phyloP scores from a whole-genome alignment of 306 rosid species.

The Lathyrus sativus region DNA sequence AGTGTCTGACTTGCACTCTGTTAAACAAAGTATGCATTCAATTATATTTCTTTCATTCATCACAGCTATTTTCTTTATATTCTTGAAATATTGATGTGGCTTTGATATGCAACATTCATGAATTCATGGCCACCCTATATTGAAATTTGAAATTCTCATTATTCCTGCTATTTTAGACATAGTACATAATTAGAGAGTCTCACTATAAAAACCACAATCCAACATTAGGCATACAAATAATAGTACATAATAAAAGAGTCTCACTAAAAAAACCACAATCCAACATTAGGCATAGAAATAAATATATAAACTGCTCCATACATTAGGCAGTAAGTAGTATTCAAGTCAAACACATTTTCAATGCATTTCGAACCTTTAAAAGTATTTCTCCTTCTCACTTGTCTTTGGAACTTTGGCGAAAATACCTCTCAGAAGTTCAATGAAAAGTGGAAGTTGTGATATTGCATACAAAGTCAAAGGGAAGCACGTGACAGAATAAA shows the following conservation, averaged over 20 bases:
- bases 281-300: neutral
- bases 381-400: conserved; percentile 14
- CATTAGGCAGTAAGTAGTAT: neutral
- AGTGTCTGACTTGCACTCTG: too few relatives aligned
- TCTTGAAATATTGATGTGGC: neutral
- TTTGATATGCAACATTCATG: too few relatives aligned
- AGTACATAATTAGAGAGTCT: neutral
- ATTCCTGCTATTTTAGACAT: neutral
- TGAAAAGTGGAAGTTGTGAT: conserved; percentile 52
- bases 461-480: conserved; percentile 49
- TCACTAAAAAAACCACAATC: conserved; percentile 4
- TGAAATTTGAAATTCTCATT: too few relatives aligned
- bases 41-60: neutral
- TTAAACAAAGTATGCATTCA: too few relatives aligned
- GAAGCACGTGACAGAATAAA: conserved; percentile 44
- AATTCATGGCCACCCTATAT: too few relatives aligned
- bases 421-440: conserved; percentile 49
- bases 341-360: neutral
- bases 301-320: neutral
- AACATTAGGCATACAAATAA: too few relatives aligned
- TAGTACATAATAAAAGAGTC: conserved; percentile 4
- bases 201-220: neutral
- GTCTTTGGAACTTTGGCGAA: conserved; percentile 29
- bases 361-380: neutral
- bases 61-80: neutral